Evolutionary conservation across 495 filamentous ascomycete species (phyloP), one percentile per base, ranked within the genome.

Genomic region (Xylaria curta): DNA sequence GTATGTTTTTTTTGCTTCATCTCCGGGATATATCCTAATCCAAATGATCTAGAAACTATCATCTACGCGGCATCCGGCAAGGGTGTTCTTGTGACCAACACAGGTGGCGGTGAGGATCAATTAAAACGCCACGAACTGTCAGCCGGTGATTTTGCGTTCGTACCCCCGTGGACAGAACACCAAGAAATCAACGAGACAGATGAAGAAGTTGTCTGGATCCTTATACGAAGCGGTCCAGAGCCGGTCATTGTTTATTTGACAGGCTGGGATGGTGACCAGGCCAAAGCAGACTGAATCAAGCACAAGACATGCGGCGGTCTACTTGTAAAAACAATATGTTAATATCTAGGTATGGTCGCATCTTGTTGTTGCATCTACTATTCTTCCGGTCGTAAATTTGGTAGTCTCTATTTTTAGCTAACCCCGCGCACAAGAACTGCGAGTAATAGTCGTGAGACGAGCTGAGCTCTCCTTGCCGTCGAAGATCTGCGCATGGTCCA

Each of bases 401-500:
- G 26, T 61, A 61, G 26, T 26, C n/a, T 68, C 68, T 76, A 56
- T 33, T 13, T 33, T 36, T 19, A 33, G 44, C 56, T 60, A 44
- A 68, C 54, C 19, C 15, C 17, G 66, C 66, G 49, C 61, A 69
- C 83, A 86, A 73, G 85, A 85, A 49, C 71, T 77, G 47, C 78
- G 77, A 21, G 85, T 78, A 28, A 86, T 78, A 44, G 80, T 76
- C 49, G 85, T 80, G 46, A 92, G 68, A 56, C 72, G 76, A 40
- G 75, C 76, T 72, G 83, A 80, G 36, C 82, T 82, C 36, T 75
- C 53, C 66, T 70, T 65, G 42, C 75, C 78, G 72, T 92, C 90
- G 78, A 92, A 93, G 15, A 89, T 83, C 73, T 93, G 89, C 26
- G 90, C 90, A 79, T 93, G 91, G 76, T 93, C 90, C 49, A 91